Evolutionary conservation across 148 eudicot genomes (phyloP).

Genomic region (Camellia japonica): DNA sequence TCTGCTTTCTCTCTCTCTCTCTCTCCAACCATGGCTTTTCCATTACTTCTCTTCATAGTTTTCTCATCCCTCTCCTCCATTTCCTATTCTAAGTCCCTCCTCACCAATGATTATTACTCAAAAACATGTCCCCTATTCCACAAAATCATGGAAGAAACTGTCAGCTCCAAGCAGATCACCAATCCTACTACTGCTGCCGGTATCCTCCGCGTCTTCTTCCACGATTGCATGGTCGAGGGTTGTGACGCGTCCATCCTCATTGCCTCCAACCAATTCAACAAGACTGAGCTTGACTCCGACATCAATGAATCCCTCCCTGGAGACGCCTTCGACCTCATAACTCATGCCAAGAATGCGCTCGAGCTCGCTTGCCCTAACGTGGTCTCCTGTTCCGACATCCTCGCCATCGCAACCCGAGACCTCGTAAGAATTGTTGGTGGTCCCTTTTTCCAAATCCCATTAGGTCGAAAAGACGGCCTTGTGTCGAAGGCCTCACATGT

Average conservation of each 20-base stretch:
- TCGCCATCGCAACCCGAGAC: neutral
- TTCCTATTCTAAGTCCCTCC: neutral
- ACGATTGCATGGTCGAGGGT: slow-evolving; percentile 58
- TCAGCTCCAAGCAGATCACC: neutral
- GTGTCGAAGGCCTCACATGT: neutral
- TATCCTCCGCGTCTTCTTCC: slow-evolving; percentile 45
- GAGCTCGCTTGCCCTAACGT: slow-evolving; percentile 26
- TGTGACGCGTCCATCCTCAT: slow-evolving; percentile 50
- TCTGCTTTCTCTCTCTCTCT: neutral
- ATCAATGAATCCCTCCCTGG: slow-evolving; percentile 44
- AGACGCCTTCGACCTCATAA: slow-evolving; percentile 44
- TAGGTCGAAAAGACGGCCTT: slow-evolving; percentile 12
- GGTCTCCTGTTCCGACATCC: slow-evolving; percentile 16
- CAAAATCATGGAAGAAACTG: slow-evolving; percentile 4
- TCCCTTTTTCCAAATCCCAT: neutral
- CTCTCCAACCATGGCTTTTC: slow-evolving; percentile 1
- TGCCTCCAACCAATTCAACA: slow-evolving; percentile 29
- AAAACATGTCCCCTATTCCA: slow-evolving; percentile 8
- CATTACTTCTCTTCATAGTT: neutral
- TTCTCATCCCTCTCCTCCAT: neutral
- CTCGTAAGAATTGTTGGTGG: slow-evolving; percentile 2
- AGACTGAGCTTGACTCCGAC: slow-evolving; percentile 46
- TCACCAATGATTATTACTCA: neutral
- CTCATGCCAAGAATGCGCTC: slow-evolving; percentile 36
- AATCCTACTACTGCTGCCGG: slow-evolving; percentile 44